Base-by-base conservation (phyloP, 2,329 filamentous ascomycete genomes). In the Ascochyta lentis region DNA sequence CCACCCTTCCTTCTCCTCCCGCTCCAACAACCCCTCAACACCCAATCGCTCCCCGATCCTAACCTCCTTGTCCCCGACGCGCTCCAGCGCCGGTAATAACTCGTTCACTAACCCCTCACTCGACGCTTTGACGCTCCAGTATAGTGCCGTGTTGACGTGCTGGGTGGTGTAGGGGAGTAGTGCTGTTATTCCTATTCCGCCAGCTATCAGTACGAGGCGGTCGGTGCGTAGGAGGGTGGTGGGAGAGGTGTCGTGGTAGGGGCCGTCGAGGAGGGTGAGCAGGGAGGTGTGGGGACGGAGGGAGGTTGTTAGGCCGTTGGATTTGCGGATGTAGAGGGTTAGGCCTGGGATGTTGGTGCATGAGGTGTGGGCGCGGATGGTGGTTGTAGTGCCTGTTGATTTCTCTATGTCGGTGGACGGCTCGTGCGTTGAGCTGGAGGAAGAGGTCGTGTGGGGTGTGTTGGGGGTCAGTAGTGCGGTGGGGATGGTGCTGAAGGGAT, bases 171-270 rank as follows among this genome's bases (percentile, higher is more conserved):
- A 78, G 1, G 78, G 73, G 3, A 82, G 56, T 5, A 80, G 38
- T 4, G 69, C 77, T 0, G 80, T 81, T 63, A 82, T 79, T 24
- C 80, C 80, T 26, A 82, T 79, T 9, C 79, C 80, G 13, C 81
- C 80, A 1, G 67, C 76, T 44, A 82, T 72, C 13, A 79, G 68
- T 3, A 83, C 53, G 0, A 82, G 47, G 6, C 64, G 64, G 41
- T 70, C 67, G 3, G 62, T 60, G 15, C 54, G 59, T 5, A 70
- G 65, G 4, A 58, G 34, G 1, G 68, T 52, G 2, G 51, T 27
- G 7, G 43, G 46, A 2, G 68, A 63, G 58, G 68, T 76, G 56
- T 71, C 73, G 3, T 66, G 64, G 65, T 82, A 81, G 0, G 78
- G 75, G 1, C 77, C 78, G 19, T 81, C 79, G 2, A 81, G 60